Percentiles rank a stretch among this genome's conserved stretches.
Conservation (phyloP, 2,329 filamentous ascomycete genomes). For the Exophiala oligosperma region DNA sequence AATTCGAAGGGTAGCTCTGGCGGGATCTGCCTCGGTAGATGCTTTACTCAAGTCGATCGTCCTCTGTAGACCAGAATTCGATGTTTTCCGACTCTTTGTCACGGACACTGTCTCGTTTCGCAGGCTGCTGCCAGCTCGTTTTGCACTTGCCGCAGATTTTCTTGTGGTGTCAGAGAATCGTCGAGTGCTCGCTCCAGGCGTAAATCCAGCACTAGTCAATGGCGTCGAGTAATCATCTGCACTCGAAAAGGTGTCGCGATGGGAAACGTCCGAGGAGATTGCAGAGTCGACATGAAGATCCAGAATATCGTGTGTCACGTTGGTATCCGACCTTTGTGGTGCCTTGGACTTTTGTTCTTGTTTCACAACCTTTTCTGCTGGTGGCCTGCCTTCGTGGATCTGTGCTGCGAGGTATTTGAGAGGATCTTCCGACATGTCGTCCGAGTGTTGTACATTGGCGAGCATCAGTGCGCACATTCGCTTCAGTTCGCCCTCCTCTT, state of each 20-base stretch:
- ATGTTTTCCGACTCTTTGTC: conserved; percentile 14
- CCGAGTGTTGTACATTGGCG: conserved; percentile 28
- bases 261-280: conserved; percentile 26
- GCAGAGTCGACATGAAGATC: conserved; percentile 19
- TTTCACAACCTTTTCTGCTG: conserved; percentile 21
- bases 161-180: conserved; percentile 27
- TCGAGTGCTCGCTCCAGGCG: conserved; percentile 26
- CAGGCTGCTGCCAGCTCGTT: conserved; percentile 22
- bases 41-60: conserved; percentile 15
- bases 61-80: conserved; percentile 11
- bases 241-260: conserved; percentile 18
- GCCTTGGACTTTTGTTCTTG: conserved; percentile 25
- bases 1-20: conserved; percentile 19
- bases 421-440: conserved; percentile 29
- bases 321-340: conserved; percentile 4
- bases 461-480: conserved; percentile 35
- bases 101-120: conserved; percentile 19
- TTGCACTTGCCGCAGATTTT: conserved; percentile 18
- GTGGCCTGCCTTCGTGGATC: conserved; percentile 34
- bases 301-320: conserved; percentile 23
- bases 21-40: conserved; percentile 10
- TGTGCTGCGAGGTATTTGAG: conserved; percentile 33
- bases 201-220: conserved; percentile 29
- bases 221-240: conserved; percentile 27
- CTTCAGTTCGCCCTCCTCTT: conserved; percentile 38